Conservation (phyloP, 1,284 basidiomycete species). For the Malassezia slooffiae region DNA sequence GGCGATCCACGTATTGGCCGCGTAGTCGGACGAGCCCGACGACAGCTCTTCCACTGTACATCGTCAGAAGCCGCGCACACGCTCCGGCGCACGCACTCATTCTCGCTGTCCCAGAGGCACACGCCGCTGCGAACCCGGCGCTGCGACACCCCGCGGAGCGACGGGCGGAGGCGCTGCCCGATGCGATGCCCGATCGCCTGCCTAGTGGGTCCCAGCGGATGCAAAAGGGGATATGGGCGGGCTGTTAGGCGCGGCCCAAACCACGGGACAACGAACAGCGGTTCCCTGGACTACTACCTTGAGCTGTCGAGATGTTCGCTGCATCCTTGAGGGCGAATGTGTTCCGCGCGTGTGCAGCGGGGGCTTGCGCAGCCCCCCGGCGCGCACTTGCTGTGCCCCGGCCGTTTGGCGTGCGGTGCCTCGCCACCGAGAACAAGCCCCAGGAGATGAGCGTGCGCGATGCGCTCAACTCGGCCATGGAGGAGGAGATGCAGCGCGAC, state of each 20-base stretch:
- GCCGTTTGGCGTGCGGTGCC: not conserved
- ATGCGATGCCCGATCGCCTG: not conserved
- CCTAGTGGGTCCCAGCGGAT: not conserved
- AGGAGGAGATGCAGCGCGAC: constrained; percentile 98
- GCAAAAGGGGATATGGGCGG: too few species aligned
- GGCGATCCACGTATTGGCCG: constrained; percentile 72
- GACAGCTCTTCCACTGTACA: constrained; percentile 73
- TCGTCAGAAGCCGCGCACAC: too few species aligned
- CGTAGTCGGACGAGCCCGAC: constrained; percentile 76
- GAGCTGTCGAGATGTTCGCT: not conserved
- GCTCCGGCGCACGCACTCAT: too few species aligned
- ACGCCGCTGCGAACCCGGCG: too few species aligned
- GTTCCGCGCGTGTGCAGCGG: not conserved
- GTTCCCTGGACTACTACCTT: too few species aligned
- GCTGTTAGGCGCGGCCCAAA: too few species aligned
- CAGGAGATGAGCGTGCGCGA: constrained; percentile 91
- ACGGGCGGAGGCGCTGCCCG: not conserved
- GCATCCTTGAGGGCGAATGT: not conserved
- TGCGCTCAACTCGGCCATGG: constrained; percentile 93
- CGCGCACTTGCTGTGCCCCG: not conserved
- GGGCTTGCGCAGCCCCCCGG: not conserved
- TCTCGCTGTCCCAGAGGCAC: too few species aligned
- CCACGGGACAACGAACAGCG: too few species aligned
- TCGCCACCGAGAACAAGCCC: constrained; percentile 22
- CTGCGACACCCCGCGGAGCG: too few species aligned